Base-by-base conservation (phyloP, 805 yeast species). In the Spencermartinsiella europaea region DNA sequence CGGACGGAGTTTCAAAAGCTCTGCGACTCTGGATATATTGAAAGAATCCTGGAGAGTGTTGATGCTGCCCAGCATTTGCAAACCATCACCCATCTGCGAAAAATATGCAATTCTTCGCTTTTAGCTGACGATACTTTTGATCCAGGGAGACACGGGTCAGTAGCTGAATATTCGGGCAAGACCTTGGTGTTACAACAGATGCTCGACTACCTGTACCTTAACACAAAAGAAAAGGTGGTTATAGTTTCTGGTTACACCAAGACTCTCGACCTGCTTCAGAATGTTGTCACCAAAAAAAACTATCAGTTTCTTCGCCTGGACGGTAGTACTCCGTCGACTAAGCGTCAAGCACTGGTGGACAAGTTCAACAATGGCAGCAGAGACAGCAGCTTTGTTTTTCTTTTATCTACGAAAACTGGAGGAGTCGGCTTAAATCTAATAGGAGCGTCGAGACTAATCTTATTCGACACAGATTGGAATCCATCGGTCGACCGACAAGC, bases 381-480 rank as follows among this genome's bases (percentile, higher is more conserved):
- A 5, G 62, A 62, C 28, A 49, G 56, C 14, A 63, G 70, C 3
- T 79, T 84, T 59, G 83, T 82, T 0, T 88, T 93, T 54, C 65
- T 93, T 10, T 65, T 93, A 10, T 86, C 96, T 2, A 84, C 96
- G 0, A 87, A 89, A 62, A 81, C 95, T 3, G 99, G 99, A 2
- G 99, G 99, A 0, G 81, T 85, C 49, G 99, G 99, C 0, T 70
- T 93, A 36, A 93, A 93, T 59, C 69, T 93, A 28, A 76, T 86
- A 28, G 99, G 98, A 0, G 99, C 95, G 0, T 86, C 95, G 0
- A 68, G 98, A 21, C 67, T 93, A 35, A 74, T 93, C 3, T 67
- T 93, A 19, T 84, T 86, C 59, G 99, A 93, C 61, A 87, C 93
- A 53, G 98, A 93, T 60, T 93, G 99, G 99, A 93, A 93, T 53